Evolutionary conservation across 129 eudicot species (phyloP).

Genomic region (Deinandra increscens): DNA sequence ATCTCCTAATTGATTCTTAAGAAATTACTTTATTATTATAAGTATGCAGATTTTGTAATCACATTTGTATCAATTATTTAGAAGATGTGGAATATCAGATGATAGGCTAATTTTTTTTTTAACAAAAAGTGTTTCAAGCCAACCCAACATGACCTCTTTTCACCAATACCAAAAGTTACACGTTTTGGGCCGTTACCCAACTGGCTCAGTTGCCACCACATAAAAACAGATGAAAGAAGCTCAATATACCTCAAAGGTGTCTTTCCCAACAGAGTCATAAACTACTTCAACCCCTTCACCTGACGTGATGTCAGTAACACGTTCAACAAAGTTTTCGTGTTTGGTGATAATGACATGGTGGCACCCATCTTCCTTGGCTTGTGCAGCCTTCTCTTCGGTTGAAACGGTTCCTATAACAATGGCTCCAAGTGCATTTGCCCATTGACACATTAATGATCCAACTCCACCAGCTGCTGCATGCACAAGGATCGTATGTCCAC

Average conservation of each 20-base stretch:
- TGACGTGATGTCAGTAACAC: constrained; percentile 69
- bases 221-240: background rate
- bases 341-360: constrained; percentile 66
- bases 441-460: constrained; percentile 76
- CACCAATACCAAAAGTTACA: background rate
- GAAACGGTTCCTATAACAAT: constrained; percentile 82
- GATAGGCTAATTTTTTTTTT: too few species aligned
- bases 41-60: background rate
- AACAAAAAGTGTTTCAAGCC: background rate
- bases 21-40: background rate
- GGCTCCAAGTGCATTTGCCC: constrained; percentile 83
- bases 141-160: background rate
- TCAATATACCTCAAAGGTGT: constrained; percentile 65
- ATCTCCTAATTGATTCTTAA: too few species aligned
- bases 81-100: too few species aligned
- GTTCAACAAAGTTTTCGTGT: constrained; percentile 62
- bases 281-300: constrained; percentile 81
- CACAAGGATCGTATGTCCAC: constrained; percentile 71
- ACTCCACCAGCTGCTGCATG: constrained; percentile 93
- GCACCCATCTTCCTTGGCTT: constrained; percentile 82
- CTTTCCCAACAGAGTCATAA: constrained; percentile 80
- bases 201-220: background rate
- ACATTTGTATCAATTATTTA: too few species aligned
- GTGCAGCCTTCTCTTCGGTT: constrained; percentile 62
- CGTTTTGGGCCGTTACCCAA: background rate